Conservation (phyloP, 805 yeast genomes). For the Ogataea angusta region DNA sequence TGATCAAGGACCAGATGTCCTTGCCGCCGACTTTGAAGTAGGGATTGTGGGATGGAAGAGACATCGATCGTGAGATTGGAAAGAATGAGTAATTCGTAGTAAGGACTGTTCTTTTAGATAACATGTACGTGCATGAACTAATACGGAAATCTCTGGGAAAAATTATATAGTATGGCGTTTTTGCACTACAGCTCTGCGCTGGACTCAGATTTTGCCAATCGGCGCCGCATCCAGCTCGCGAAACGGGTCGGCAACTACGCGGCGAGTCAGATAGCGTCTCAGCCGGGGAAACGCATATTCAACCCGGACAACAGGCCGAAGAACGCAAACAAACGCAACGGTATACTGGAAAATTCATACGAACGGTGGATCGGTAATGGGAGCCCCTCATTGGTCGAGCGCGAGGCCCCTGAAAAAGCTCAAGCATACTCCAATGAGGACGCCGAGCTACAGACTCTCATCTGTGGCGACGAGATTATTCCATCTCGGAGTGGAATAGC, state of each 20-base stretch:
- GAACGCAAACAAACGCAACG: constrained; percentile 16
- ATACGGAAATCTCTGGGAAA: constrained; percentile 1
- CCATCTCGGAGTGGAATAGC: constrained; percentile 9
- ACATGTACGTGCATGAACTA: constrained; percentile 9
- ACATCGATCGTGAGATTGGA: constrained; percentile 13
- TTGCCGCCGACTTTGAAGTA: constrained; percentile 71
- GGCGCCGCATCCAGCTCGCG: constrained; percentile 6
- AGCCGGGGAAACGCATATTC: constrained; percentile 1
- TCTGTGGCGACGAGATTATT: constrained; percentile 15
- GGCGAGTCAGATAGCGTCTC: not conserved
- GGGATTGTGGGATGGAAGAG: constrained; percentile 52
- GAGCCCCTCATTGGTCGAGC: constrained; percentile 6
- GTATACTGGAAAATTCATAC: constrained; percentile 16
- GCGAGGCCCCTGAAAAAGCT: not conserved
- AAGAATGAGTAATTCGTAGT: not conserved
- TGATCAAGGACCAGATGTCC: constrained; percentile 94
- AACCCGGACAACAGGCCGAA: constrained; percentile 12
- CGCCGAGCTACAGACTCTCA: constrained; percentile 5
- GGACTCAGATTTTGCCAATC: constrained; percentile 7
- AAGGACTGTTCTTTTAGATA: constrained; percentile 4
- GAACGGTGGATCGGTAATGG: constrained; percentile 22
- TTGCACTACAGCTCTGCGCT: constrained; percentile 3
- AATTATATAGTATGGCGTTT: constrained; percentile 7
- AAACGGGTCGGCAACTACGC: constrained; percentile 7
- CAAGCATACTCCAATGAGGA: constrained; percentile 1